These are phyloP conservation scores for Schrenkiella parvula DNA, from an alignment of 345 rosid genomes.

Conservation along the genomic window DNA sequence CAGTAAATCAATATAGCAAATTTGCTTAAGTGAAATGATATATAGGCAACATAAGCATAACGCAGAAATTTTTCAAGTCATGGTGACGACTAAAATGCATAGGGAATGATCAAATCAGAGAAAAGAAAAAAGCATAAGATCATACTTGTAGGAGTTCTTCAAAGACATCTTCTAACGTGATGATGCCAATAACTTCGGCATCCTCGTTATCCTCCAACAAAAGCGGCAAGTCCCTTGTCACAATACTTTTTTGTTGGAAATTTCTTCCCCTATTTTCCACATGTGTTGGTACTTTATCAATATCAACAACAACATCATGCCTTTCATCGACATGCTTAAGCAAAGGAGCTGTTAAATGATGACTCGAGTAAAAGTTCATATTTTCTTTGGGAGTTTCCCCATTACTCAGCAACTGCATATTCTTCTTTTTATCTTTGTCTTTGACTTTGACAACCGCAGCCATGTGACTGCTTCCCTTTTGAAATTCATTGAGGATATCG, in stretches of 20 bases:
- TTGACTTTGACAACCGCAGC: slow-evolving; percentile 75
- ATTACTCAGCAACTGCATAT: slow-evolving; percentile 19
- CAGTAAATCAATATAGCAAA: slow-evolving; percentile 19
- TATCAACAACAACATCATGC: slow-evolving; percentile 41
- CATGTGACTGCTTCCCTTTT: slow-evolving; percentile 89
- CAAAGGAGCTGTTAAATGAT: slow-evolving; percentile 46
- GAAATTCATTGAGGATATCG: slow-evolving; percentile 83
- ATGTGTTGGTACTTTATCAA: slow-evolving; percentile 43
- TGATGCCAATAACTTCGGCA: slow-evolving; percentile 78
- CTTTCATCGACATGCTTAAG: slow-evolving; percentile 40
- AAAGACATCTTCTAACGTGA: slow-evolving; percentile 78
- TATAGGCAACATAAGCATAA: not conserved
- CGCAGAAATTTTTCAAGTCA: not conserved
- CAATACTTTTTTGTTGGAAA: slow-evolving; percentile 31
- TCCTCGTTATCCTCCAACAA: slow-evolving; percentile 61
- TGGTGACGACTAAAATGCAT: not conserved
- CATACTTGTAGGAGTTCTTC: slow-evolving; percentile 84
- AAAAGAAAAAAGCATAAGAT: not conserved
- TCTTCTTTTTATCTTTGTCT: slow-evolving; percentile 33
- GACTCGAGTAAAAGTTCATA: slow-evolving; percentile 23
- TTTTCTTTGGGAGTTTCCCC: slow-evolving; percentile 38
- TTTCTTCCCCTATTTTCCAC: slow-evolving; percentile 30
- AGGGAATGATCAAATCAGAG: not conserved
- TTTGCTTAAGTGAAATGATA: not conserved
- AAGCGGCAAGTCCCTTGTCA: slow-evolving; percentile 29